These are phyloP conservation scores for Bryoerythrophyllum caledonicum DNA, from an alignment of 225 moss, liverwort and hornwort species.

Conservation along the genomic window DNA sequence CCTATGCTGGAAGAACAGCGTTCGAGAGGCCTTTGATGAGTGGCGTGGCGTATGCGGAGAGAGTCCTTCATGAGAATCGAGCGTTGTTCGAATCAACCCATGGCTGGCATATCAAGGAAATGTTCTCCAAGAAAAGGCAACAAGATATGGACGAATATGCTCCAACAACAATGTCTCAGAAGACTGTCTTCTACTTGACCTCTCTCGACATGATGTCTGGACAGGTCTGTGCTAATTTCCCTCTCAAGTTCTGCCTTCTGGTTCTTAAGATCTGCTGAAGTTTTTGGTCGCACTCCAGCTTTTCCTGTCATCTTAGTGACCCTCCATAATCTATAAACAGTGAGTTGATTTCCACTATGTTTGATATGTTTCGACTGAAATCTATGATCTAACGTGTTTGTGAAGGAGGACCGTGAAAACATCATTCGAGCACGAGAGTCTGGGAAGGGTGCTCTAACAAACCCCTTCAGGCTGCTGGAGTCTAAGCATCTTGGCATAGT, in stretches of 20 bases:
- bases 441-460: constrained; percentile 68
- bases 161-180: constrained; percentile 64
- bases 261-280: neutral
- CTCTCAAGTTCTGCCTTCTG: neutral
- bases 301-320: neutral
- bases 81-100: constrained; percentile 54
- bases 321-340: neutral
- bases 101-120: constrained; percentile 66
- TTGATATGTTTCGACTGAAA: neutral
- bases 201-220: constrained; percentile 82
- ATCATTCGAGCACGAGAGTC: constrained; percentile 66
- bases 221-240: constrained; percentile 37
- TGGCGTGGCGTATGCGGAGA: constrained; percentile 69
- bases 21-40: constrained; percentile 76
- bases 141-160: constrained; percentile 65
- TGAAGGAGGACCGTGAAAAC: constrained; percentile 67
- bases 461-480: constrained; percentile 64
- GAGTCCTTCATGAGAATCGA: constrained; percentile 61
- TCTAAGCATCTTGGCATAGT: constrained; percentile 73
- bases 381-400: neutral
- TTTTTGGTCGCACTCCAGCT: neutral
- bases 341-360: neutral
- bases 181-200: constrained; percentile 62
- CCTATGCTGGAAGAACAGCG: constrained; percentile 59
- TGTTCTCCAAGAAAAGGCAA: constrained; percentile 60